Evolutionary conservation across 2,329 filamentous ascomycete species (phyloP).

Genomic region (Fusarium sp.): DNA sequence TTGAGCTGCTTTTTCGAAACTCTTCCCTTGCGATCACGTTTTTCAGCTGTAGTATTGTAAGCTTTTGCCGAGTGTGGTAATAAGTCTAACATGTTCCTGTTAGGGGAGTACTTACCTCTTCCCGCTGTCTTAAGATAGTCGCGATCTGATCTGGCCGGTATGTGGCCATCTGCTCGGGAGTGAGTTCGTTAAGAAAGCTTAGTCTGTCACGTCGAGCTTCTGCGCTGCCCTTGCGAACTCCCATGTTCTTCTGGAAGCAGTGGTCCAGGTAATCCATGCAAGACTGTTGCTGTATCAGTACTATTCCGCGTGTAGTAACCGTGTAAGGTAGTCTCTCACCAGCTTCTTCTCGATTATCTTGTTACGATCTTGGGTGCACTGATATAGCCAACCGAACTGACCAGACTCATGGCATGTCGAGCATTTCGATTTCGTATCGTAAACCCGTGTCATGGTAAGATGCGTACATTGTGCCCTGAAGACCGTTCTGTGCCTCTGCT

Average conservation of each 20-base stretch:
- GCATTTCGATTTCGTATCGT: conserved; percentile 65
- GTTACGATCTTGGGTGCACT: conserved; percentile 74
- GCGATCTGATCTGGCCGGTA: conserved; percentile 62
- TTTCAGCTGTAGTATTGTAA: conserved; percentile 29
- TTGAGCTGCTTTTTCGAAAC: conserved; percentile 39
- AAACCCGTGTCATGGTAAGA: conserved; percentile 73
- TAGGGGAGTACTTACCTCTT: conserved; percentile 53
- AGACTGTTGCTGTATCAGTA: conserved; percentile 36
- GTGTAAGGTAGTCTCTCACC: conserved; percentile 38
- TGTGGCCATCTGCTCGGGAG: conserved; percentile 52
- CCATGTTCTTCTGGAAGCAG: conserved; percentile 48
- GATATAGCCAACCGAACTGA: conserved; percentile 76
- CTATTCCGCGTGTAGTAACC: not conserved
- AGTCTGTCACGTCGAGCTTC: conserved; percentile 56
- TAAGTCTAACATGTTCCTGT: not conserved
- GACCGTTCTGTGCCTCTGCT: conserved; percentile 23
- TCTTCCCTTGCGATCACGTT: conserved; percentile 47
- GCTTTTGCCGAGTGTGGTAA: not conserved
- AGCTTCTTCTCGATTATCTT: conserved; percentile 51
- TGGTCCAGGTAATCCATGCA: conserved; percentile 53
- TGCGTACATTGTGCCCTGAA: conserved; percentile 69
- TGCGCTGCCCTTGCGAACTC: conserved; percentile 53
- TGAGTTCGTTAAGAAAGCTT: conserved; percentile 59
- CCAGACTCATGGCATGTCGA: conserved; percentile 66
- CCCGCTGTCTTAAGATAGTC: conserved; percentile 61